Conservation (phyloP, 2,329 filamentous ascomycete species). For the Botrytis paeoniae region DNA sequence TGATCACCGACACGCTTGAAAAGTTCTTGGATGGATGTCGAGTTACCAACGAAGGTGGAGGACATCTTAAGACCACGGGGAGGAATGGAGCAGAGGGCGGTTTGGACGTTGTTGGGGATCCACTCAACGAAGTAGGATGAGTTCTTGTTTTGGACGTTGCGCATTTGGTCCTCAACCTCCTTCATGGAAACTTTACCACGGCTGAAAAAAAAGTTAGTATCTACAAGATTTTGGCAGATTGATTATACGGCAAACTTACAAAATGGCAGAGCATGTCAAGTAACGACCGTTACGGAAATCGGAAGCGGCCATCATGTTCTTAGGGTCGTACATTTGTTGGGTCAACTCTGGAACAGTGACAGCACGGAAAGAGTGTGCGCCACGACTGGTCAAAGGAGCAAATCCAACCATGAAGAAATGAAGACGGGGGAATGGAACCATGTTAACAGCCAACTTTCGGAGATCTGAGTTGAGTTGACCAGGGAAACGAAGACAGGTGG, state of each 20-base stretch:
- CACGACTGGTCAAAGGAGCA: slow-evolving; percentile 92
- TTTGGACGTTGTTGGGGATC: slow-evolving; percentile 99
- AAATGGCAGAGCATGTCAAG: slow-evolving; percentile 98
- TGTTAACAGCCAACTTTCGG: slow-evolving; percentile 99
- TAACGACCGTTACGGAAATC: slow-evolving; percentile 99
- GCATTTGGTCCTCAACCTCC: slow-evolving; percentile 99
- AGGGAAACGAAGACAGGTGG: slow-evolving; percentile 97
- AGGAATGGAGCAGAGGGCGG: slow-evolving; percentile 97
- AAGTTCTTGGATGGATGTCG: slow-evolving; percentile 98
- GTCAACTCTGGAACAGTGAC: slow-evolving; percentile 97
- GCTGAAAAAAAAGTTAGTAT: slow-evolving; percentile 48
- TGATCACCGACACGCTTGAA: slow-evolving; percentile 99
- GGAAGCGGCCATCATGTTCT: slow-evolving; percentile 99
- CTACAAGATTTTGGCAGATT: not conserved
- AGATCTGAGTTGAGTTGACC: slow-evolving; percentile 99
- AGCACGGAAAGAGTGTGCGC: slow-evolving; percentile 92
- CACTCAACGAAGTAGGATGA: slow-evolving; percentile 99
- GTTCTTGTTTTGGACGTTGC: slow-evolving; percentile 99
- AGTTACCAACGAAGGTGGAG: slow-evolving; percentile 98
- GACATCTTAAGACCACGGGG: slow-evolving; percentile 99
- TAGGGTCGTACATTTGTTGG: slow-evolving; percentile 99
- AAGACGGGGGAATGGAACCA: slow-evolving; percentile 99
- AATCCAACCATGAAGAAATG: slow-evolving; percentile 99
- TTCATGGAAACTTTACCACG: slow-evolving; percentile 99
- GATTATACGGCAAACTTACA: slow-evolving; percentile 44